Base-by-base conservation (phyloP, 345 rosid species). In the Salix purpurea region DNA sequence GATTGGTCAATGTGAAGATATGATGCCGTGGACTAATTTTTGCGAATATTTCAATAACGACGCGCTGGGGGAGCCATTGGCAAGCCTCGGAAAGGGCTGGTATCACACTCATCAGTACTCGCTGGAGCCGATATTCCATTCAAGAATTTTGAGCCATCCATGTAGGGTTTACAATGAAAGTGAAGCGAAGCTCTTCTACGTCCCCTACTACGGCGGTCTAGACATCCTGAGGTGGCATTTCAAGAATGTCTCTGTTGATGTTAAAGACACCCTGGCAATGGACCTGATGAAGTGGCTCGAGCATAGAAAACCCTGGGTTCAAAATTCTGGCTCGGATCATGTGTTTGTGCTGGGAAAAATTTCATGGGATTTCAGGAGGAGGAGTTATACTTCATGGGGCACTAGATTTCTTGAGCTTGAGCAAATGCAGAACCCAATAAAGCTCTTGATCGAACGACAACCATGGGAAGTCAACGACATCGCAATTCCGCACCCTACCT, bases 191-290 rank as follows among this genome's bases (percentile, higher is more conserved):
- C 89, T 94, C 52, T 94, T 89, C 67, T 92, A 91, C 75, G 97
- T 95, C 8, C 97, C 96, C 5, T 95, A 82, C 52, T 92, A 87
- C 67, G 97, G 96, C 0, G 96, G 99, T 39, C 68, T 95, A 0
- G 97, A 92, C 84, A 86, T 94, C 76, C 74, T 92, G 74, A 82
- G 97, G 80, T 94, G 97, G 97, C 97, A 94, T 81, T 92, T 94
- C 88, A 92, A 82, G 81, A 94, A 91, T 69, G 95, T 91, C 21
- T 86, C 97, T 11, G 77, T 71, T 30, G 97, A 91, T 69, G 90
- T 89, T 30, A 92, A 91, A 68, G 95, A 92, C 74, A 74, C 76
- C 12, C 74, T 91, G 78, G 75, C 83, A 0, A 16, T 86, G 10
- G 97, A 94, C 64, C 84, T 91, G 28, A 67, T 92, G 26, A 89